Base-by-base conservation (phyloP, 177 flowering plant genomes). In the Vitis hybrid region DNA sequence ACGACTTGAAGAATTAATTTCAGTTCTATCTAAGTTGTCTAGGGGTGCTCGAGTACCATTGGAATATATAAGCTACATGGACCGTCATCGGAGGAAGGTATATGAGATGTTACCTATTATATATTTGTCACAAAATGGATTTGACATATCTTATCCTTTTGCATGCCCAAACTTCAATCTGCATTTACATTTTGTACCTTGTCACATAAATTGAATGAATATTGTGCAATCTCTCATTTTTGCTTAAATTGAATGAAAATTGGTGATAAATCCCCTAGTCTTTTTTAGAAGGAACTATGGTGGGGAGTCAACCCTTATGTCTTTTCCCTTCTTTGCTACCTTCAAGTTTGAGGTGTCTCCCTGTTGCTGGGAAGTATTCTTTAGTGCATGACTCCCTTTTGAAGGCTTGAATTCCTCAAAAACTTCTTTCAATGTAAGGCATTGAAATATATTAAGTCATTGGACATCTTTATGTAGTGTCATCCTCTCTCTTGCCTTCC, bases 11-110 rank as follows among this genome's bases (percentile, higher is more conserved):
- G 90, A 88, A 6, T 71, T 94, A 15, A 83, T 94, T 14, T 73
- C 79, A 54, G 89, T 85, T 79, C 68, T 91, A 20, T 82, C 86
- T 48, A 86, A 87, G 83, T 76, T 94, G 50, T 83, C 94, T 64
- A 85, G 90, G 74, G 97, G 97, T 81, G 87, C 87, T 70, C 81
- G 97, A 59, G 97, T 94, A 61, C 98, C 98, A 65, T 73, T 94
- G 73, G 98, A 92, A 74, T 94, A 89, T 76, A 71, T 87, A 58
- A 88, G 84, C 71, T 79, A 91, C 75, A 67, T 60, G 65, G 97
- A 94, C 80, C 97, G 97, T 41, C 97, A 94, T 75, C 83, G 97
- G 32, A 87, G 80, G 80, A 92, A 94, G 98, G 98, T 92, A 78
- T 51, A 60, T 21, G 15, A 24, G 30, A 66, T 15, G 50, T 73